Conservation (phyloP, 306 rosid genomes). For the barrel medic (Medicago truncatula) region MtrunA17r5.0-ANR NC_053045.1:10527001-10527500, state of each 20-base stretch:
- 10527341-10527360: constrained; percentile 72
- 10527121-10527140: constrained; percentile 51
- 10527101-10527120: constrained; percentile 53
- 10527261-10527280: constrained; percentile 40
- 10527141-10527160: constrained; percentile 61
- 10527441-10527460: constrained; percentile 39
- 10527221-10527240: constrained; percentile 36
- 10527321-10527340: constrained; percentile 25
- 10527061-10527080: constrained; percentile 65
- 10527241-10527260: constrained; percentile 5
- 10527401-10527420: constrained; percentile 28
- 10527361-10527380: constrained; percentile 71
- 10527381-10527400: constrained; percentile 47
- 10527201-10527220: constrained; percentile 41
- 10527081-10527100: constrained; percentile 44
- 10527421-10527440: constrained; percentile 19
- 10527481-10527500: constrained; percentile 59
- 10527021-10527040: constrained; percentile 50
- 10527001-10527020: constrained; percentile 41
- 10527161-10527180: constrained; percentile 61
- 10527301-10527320: constrained; percentile 26
- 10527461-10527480: constrained; percentile 8
- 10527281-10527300: constrained; percentile 58
- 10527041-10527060: constrained; percentile 57
- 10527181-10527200: constrained; percentile 58